Percentiles rank a stretch among this genome's conserved stretches.
Conservation (phyloP, 345 rosid genomes). For the Orychophragmus violaceus region DNA sequence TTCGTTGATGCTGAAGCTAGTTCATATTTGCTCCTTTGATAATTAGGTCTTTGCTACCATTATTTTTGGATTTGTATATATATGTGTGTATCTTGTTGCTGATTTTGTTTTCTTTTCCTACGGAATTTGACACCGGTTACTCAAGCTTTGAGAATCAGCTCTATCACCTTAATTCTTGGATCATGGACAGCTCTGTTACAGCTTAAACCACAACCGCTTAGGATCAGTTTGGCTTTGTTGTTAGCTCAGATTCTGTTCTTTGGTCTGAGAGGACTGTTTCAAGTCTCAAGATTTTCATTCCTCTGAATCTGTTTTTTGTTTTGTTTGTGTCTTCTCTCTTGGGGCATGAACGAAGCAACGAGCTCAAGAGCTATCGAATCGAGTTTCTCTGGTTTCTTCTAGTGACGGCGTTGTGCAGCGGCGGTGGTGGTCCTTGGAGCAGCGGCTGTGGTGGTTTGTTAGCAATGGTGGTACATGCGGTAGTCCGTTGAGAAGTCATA, state of each 20-base stretch:
- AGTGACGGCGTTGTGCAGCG: too few relatives aligned
- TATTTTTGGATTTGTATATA: background rate
- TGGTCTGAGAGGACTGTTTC: background rate
- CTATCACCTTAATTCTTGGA: background rate
- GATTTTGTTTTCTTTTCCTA: constrained; percentile 1
- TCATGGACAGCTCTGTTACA: background rate
- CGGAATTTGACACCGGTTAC: constrained; percentile 3
- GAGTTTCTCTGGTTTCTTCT: too few relatives aligned
- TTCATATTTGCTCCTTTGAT: background rate
- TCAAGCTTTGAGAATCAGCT: background rate
- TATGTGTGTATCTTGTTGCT: background rate
- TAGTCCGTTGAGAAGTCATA: too few relatives aligned
- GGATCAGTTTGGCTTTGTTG: constrained; percentile 10
- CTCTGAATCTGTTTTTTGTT: background rate
- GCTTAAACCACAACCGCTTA: background rate
- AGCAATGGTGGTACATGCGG: too few relatives aligned
- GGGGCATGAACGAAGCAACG: constrained; percentile 19
- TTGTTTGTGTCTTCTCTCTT: too few relatives aligned
- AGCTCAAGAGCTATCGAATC: constrained; percentile 9
- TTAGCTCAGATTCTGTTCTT: background rate
- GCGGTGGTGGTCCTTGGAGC: too few relatives aligned
- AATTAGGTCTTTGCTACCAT: constrained; percentile 16
- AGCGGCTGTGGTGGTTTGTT: too few relatives aligned
- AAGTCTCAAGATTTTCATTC: background rate
- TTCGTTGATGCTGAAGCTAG: background rate